Conservation (phyloP, 805 yeast genomes). For the Pichia rugopelliculosa region DNA sequence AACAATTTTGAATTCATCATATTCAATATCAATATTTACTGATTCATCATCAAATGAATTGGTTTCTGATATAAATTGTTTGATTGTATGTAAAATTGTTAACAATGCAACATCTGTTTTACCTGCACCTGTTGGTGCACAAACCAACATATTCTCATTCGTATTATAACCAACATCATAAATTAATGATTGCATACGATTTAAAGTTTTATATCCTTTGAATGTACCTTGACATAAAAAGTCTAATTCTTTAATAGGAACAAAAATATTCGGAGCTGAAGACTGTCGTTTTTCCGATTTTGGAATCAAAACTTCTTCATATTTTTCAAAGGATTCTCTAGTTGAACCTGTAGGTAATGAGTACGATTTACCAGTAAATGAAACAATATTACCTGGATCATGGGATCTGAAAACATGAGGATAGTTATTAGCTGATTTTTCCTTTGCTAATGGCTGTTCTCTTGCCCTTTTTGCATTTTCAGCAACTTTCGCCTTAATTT, state of each 20-base stretch:
- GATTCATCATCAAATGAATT: constrained; percentile 34
- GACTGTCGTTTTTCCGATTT: constrained; percentile 45
- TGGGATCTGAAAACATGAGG: constrained; percentile 82
- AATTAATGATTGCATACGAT: constrained; percentile 84
- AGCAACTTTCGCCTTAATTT: constrained; percentile 45
- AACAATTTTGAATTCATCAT: constrained; percentile 81
- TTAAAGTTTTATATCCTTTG: constrained; percentile 65
- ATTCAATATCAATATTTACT: constrained; percentile 56
- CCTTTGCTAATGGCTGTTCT: constrained; percentile 42
- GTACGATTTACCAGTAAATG: constrained; percentile 74
- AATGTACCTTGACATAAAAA: constrained; percentile 78
- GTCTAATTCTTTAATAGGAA: constrained; percentile 61
- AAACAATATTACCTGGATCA: constrained; percentile 61
- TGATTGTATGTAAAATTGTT: constrained; percentile 70
- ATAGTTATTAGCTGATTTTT: constrained; percentile 43
- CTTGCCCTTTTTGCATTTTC: constrained; percentile 44
- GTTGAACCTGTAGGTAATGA: constrained; percentile 77
- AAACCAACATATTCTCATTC: constrained; percentile 88
- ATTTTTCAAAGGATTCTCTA: constrained; percentile 43
- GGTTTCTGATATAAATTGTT: constrained; percentile 55
- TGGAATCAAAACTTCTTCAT: constrained; percentile 81
- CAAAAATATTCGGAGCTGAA: constrained; percentile 39
- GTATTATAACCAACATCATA: constrained; percentile 89
- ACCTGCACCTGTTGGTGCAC: constrained; percentile 99
- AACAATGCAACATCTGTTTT: constrained; percentile 89